Conservation (phyloP, 768 basidiomycete genomes). For the Tylopilus vinaceipallidus region DNA sequence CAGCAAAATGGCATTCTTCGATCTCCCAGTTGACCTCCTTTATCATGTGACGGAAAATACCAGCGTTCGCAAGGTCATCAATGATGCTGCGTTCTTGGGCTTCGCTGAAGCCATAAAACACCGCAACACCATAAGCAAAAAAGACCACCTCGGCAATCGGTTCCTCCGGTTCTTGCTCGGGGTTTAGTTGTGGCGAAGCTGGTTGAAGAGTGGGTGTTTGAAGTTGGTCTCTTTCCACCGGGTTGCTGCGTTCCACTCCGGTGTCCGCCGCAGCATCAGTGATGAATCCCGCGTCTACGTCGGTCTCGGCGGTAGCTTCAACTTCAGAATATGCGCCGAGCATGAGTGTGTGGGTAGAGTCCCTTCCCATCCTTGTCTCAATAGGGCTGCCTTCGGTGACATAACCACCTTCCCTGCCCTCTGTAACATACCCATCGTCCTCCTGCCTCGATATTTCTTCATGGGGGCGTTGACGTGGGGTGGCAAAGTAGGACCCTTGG, state of each 20-base stretch:
- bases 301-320: constrained; percentile 6
- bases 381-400: constrained; percentile 41
- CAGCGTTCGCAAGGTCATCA: constrained; percentile 77
- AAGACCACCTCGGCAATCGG: constrained; percentile 74
- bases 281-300: constrained; percentile 11
- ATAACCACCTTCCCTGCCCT: constrained; percentile 54
- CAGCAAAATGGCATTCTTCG: constrained; percentile 89
- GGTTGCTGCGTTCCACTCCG: constrained; percentile 10
- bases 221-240: neutral
- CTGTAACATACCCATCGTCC: constrained; percentile 25
- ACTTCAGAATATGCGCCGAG: constrained; percentile 8
- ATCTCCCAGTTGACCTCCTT: constrained; percentile 81
- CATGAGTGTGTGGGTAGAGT: neutral
- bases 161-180: constrained; percentile 27
- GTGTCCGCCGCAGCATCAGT: constrained; percentile 15
- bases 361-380: constrained; percentile 6
- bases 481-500: constrained; percentile 77
- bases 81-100: constrained; percentile 76
- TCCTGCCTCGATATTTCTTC: constrained; percentile 16
- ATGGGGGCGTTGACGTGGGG: constrained; percentile 15
- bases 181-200: neutral
- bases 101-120: constrained; percentile 88
- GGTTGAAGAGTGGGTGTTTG: constrained; percentile 5
- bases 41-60: constrained; percentile 60
- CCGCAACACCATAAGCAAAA: constrained; percentile 86